phyloP scores from a whole-genome alignment of 1,284 basidiomycete genomes.

The Golubevia sp. region DNA sequence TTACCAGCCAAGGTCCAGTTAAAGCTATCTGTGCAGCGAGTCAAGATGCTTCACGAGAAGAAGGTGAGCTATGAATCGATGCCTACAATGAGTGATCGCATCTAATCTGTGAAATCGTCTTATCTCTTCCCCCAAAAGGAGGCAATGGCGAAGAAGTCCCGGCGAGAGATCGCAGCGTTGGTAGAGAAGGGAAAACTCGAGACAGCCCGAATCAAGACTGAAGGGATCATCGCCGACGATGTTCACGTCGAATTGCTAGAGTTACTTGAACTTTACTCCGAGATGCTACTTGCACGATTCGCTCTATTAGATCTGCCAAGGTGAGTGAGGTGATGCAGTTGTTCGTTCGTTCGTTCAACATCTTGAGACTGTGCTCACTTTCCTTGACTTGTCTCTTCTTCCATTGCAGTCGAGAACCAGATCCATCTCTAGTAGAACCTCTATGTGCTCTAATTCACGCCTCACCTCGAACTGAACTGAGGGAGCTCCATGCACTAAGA shows the following conservation, averaged over 20 bases:
- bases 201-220: constrained; percentile 53
- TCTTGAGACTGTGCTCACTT: too few species aligned
- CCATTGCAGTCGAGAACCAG: constrained; percentile 22
- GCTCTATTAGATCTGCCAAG: constrained; percentile 35
- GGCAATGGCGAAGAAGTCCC: constrained; percentile 45
- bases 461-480: constrained; percentile 47
- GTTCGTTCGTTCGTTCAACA: too few species aligned
- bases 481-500: constrained; percentile 44
- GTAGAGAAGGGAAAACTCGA: constrained; percentile 51
- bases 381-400: not conserved
- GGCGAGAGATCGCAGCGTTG: constrained; percentile 46
- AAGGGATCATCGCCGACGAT: constrained; percentile 54
- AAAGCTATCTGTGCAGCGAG: constrained; percentile 48
- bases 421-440: constrained; percentile 30
- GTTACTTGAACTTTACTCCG: constrained; percentile 54
- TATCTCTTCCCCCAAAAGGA: constrained; percentile 13
- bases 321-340: constrained; percentile 1
- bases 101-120: too few species aligned
- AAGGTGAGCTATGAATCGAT: too few species aligned
- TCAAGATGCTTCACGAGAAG: constrained; percentile 53
- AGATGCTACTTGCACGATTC: constrained; percentile 49
- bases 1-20: constrained; percentile 42
- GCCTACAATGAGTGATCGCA: too few species aligned
- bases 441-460: constrained; percentile 45
- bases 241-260: constrained; percentile 55